Evolutionary conservation across 441 rosid genomes (phyloP).

Genomic region (Daphne laureola): DNA sequence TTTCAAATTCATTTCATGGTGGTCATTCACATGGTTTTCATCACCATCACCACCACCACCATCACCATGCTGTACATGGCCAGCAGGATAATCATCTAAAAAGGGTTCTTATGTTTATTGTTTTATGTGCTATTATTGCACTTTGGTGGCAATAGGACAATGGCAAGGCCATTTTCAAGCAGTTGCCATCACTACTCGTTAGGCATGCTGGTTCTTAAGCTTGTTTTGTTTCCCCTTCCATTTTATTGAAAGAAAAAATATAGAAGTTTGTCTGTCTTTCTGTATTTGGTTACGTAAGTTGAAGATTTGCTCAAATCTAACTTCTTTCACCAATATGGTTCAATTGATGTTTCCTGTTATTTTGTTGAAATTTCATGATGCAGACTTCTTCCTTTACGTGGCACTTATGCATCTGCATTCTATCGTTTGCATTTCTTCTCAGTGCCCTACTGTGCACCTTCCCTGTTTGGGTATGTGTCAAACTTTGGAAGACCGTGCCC

Average conservation of each 20-base stretch:
- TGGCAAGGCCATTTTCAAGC: constrained; percentile 12
- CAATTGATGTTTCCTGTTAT: constrained; percentile 2
- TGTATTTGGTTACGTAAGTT: not conserved
- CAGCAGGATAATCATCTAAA: constrained; percentile 75
- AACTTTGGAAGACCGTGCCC: not conserved
- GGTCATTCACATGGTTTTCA: constrained; percentile 60
- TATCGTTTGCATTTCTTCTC: too few relatives aligned
- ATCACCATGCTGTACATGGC: constrained; percentile 46
- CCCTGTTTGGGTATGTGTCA: not conserved
- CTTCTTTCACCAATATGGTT: constrained; percentile 2
- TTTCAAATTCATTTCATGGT: constrained; percentile 58
- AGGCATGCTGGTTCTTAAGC: constrained; percentile 15
- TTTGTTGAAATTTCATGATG: not conserved
- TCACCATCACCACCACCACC: constrained; percentile 15
- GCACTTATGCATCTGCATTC: not conserved
- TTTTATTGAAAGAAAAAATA: not conserved
- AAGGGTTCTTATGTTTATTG: constrained; percentile 49
- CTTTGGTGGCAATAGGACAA: constrained; percentile 44
- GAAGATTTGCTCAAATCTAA: constrained; percentile 21
- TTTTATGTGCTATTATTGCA: constrained; percentile 45
- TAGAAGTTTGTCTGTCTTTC: too few relatives aligned
- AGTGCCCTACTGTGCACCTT: too few relatives aligned
- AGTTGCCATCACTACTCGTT: constrained; percentile 7
- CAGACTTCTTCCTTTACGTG: not conserved
- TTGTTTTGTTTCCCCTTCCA: not conserved